Evolutionary conservation across 2,329 filamentous ascomycete genomes (phyloP), one percentile per base, ranked within the genome.

Genomic region (Trichoderma endophyticum): DNA sequence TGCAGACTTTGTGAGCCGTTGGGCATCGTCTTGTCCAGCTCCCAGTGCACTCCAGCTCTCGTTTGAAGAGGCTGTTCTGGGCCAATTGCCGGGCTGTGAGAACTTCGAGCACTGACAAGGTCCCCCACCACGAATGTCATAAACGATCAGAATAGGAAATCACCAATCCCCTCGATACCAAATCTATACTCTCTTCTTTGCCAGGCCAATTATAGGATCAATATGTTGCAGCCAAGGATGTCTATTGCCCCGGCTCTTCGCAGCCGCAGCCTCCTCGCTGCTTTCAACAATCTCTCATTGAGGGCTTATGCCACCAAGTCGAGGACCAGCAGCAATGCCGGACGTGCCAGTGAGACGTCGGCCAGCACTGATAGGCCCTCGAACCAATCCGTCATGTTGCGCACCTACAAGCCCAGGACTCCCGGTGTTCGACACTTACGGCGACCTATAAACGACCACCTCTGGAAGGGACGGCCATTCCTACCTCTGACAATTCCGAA

Each of bases 341-440:
- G 54, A 2, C 32, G 32, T 28, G 54, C 76, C n/a, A 75, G 71
- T 73, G 77, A 78, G 54, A 73, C 75, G 18, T 57, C 76, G n/a
- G 67, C 65, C 28, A 64, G 69, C 32, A 65, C 56, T n/a, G 78
- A 79, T 54, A 77, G 74, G 21, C 74, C 75, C 5, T 76, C 74
- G 21, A 75, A 76, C 11, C 78, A 84, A 54, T 80, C 84, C 18
- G 82, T 84, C 18, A 83, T 86, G 59, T 81, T 98, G 81, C 91
- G 93, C 77, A 96, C 93, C 69, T 99, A 98, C 83, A 98, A 93
- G 81, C 96, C 96, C 43, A 91, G 94, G 77, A 98, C 96, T 1
- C 95, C 95, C 14, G 96, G 96, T 87, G 83, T 97, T 72, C 91
- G 96, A 78, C 96, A 99, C 88, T 86, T 99, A 75, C 92, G 92